These are phyloP conservation scores for Bipolaris sorokiniana DNA, from an alignment of 2,329 filamentous ascomycete genomes.

Conservation along the genomic window DNA sequence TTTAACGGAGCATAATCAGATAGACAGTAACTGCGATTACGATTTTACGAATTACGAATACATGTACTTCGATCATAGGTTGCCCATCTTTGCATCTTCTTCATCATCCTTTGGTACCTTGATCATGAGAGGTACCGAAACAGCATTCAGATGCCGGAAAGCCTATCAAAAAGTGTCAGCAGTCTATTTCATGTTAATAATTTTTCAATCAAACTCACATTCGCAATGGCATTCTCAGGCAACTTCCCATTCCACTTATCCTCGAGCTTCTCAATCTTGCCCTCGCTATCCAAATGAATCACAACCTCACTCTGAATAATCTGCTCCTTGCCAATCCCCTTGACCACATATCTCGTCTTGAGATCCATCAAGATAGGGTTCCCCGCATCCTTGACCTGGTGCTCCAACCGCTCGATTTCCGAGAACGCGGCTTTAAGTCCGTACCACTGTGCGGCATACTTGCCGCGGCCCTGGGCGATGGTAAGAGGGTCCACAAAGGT, in stretches of 20 bases:
- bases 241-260: constrained; percentile 63
- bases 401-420: constrained; percentile 62
- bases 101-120: constrained; percentile 60
- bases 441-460: constrained; percentile 63
- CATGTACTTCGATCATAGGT: constrained; percentile 34
- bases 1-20: constrained; percentile 26
- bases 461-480: constrained; percentile 61
- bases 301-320: constrained; percentile 57
- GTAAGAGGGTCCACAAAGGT: constrained; percentile 66
- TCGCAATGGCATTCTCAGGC: constrained; percentile 57
- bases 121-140: constrained; percentile 59
- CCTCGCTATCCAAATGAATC: constrained; percentile 52
- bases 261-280: constrained; percentile 60
- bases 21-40: constrained; percentile 16
- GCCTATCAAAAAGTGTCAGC: constrained; percentile 45
- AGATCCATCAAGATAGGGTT: constrained; percentile 66
- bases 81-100: constrained; percentile 58
- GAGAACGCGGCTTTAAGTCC: constrained; percentile 64
- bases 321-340: constrained; percentile 60
- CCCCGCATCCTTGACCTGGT: constrained; percentile 60
- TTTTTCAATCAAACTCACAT: constrained; percentile 50
- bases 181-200: no score
- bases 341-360: constrained; percentile 60
- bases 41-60: constrained; percentile 33
- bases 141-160: constrained; percentile 59